phyloP scores from a whole-genome alignment of 208 protist genomes.

The Wallacemonas sp. region DNA sequence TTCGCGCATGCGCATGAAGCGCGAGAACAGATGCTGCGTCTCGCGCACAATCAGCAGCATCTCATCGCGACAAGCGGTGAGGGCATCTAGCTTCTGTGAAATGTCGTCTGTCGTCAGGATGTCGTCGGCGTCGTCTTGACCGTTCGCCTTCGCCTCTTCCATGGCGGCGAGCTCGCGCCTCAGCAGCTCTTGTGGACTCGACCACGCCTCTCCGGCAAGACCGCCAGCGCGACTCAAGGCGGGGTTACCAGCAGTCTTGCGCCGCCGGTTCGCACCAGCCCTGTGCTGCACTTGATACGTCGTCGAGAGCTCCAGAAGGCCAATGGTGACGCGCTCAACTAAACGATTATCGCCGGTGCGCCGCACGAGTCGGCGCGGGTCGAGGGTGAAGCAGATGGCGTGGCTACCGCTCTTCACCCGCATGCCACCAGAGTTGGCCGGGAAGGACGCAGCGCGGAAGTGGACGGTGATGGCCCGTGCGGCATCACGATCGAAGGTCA shows the following conservation, averaged over 20 bases:
- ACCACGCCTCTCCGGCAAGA: not conserved
- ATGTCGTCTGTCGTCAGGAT: conserved; percentile 25
- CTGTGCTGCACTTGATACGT: conserved; percentile 6
- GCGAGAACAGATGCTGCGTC: conserved; percentile 16
- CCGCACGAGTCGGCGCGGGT: not conserved
- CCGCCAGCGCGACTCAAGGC: not conserved
- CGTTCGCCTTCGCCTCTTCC: not conserved
- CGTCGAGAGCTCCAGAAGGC: conserved; percentile 25
- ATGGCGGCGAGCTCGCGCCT: conserved; percentile 6
- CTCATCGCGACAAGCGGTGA: conserved; percentile 18
- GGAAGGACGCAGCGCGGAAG: conserved; percentile 1
- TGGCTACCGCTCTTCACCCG: conserved; percentile 29
- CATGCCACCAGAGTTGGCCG: not conserved
- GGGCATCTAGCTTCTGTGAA: conserved; percentile 11
- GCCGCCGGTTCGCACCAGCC: not conserved
- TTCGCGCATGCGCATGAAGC: conserved; percentile 30
- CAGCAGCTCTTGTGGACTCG: conserved; percentile 4
- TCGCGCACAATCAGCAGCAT: conserved; percentile 18
- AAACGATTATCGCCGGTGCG: not conserved
- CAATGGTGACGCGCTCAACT: conserved; percentile 25
- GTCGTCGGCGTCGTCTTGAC: conserved; percentile 4
- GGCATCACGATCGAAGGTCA: not conserved
- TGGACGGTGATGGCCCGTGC: conserved; percentile 3
- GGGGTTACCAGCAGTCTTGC: not conserved
- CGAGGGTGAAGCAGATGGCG: conserved; percentile 43